Conservation (phyloP, 2,329 filamentous ascomycete genomes). For the Venturiaceae sp. region DNA sequence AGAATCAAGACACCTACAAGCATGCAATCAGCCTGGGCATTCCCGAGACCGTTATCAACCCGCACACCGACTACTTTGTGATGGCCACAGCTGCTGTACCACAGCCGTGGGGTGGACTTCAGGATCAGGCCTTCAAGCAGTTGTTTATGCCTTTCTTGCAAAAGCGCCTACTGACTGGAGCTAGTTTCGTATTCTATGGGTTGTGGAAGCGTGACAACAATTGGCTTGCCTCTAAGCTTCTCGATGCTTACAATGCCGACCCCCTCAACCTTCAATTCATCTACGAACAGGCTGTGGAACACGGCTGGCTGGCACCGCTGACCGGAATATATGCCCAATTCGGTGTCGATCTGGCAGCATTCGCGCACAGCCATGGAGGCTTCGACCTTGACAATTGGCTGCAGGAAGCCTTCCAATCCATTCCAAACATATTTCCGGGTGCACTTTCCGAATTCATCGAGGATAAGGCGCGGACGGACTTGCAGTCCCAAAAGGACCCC, state of each 20-base stretch:
- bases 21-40: conserved; percentile 46
- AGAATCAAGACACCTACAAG: conserved; percentile 47
- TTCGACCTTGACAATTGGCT: conserved; percentile 78
- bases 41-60: conserved; percentile 53
- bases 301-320: conserved; percentile 76
- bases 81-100: conserved; percentile 69
- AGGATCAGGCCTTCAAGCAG: conserved; percentile 64
- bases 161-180: conserved; percentile 60
- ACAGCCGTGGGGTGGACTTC: conserved; percentile 66
- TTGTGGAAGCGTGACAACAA: conserved; percentile 84
- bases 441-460: conserved; percentile 71
- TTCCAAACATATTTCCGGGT: conserved; percentile 56
- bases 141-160: conserved; percentile 76
- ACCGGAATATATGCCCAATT: conserved; percentile 73
- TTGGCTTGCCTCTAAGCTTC: conserved; percentile 74
- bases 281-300: conserved; percentile 70
- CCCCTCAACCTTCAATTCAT: conserved; percentile 59
- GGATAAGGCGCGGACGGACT: conserved; percentile 76
- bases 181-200: conserved; percentile 83
- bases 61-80: conserved; percentile 69
- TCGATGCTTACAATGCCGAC: conserved; percentile 63
- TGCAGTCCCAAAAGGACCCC: conserved; percentile 61
- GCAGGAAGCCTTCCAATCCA: conserved; percentile 54
- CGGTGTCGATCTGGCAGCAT: conserved; percentile 75
- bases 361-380: conserved; percentile 71